Percentiles rank a stretch among this genome's conserved stretches.
Evolutionary conservation across 2,329 filamentous ascomycete species (phyloP).

Genomic region (Aureobasidium sp.): DNA sequence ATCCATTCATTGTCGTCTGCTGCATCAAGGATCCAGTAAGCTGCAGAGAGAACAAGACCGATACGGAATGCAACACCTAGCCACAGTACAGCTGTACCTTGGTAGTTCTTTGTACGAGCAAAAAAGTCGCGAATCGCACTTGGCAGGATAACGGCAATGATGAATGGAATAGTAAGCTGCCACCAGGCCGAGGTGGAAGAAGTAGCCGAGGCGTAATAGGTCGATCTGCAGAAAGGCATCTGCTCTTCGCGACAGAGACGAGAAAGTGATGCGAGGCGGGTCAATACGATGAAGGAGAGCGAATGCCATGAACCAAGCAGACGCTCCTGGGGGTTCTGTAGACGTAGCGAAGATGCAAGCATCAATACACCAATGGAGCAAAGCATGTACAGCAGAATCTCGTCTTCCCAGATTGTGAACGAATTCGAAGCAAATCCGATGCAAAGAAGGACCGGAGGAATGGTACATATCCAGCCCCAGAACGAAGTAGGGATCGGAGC

Average conservation of each 20-base stretch:
- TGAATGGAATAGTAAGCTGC: conserved; percentile 76
- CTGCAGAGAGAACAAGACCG: conserved; percentile 66
- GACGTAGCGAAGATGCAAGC: conserved; percentile 66
- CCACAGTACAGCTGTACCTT: conserved; percentile 79
- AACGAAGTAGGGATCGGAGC: conserved; percentile 62
- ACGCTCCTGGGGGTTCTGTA: conserved; percentile 59
- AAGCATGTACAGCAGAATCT: conserved; percentile 86
- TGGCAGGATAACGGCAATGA: conserved; percentile 65
- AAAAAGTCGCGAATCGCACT: conserved; percentile 74
- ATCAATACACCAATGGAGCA: conserved; percentile 77
- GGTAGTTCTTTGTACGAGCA: conserved; percentile 73
- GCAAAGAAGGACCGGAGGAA: conserved; percentile 83
- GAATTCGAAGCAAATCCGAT: conserved; percentile 94
- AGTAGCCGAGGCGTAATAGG: conserved; percentile 86
- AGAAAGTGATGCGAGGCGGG: conserved; percentile 75
- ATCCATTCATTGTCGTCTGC: conserved; percentile 84
- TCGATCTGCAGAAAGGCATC: conserved; percentile 93
- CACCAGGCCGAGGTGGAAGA: conserved; percentile 89
- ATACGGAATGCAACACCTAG: conserved; percentile 71
- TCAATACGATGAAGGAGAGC: conserved; percentile 69
- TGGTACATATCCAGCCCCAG: conserved; percentile 80
- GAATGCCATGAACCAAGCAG: conserved; percentile 80
- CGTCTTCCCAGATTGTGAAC: conserved; percentile 98
- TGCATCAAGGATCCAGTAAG: conserved; percentile 85
- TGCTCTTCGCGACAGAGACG: conserved; percentile 95